phyloP scores from a whole-genome alignment of 139 green algal genomes.

The Chlorella vulgaris region DNA sequence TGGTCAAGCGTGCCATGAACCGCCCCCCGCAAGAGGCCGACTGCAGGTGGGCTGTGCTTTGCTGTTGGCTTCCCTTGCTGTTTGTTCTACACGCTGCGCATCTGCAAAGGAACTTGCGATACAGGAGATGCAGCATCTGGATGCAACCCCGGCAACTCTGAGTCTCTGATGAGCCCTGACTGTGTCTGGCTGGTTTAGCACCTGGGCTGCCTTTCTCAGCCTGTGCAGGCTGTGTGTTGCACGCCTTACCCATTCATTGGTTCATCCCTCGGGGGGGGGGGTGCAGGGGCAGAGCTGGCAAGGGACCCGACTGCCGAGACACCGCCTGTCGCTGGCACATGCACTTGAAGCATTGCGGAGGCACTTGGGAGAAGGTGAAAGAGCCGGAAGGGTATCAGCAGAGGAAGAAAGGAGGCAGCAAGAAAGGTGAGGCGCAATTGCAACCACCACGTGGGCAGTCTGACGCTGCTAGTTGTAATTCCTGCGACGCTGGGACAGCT shows the following conservation, averaged over 20 bases:
- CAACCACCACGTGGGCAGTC: too few relatives aligned
- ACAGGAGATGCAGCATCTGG: too few relatives aligned
- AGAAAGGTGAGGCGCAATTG: not conserved
- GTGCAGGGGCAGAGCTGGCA: constrained; percentile 2
- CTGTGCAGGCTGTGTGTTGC: too few relatives aligned
- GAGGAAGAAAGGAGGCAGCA: constrained; percentile 8
- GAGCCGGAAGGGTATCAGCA: constrained; percentile 21
- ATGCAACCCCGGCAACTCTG: too few relatives aligned
- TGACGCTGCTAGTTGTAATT: not conserved
- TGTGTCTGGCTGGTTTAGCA: too few relatives aligned
- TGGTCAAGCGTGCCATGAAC: constrained; percentile 73
- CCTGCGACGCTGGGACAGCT: too few relatives aligned
- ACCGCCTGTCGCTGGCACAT: constrained; percentile 61
- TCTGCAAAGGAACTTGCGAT: too few relatives aligned
- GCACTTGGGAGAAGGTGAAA: constrained; percentile 60
- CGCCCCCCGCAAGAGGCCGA: constrained; percentile 70
- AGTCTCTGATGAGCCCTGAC: too few relatives aligned
- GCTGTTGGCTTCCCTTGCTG: not conserved
- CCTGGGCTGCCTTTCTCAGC: too few relatives aligned
- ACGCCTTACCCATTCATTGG: too few relatives aligned
- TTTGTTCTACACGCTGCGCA: too few relatives aligned
- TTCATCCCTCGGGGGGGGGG: too few relatives aligned
- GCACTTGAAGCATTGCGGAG: constrained; percentile 65
- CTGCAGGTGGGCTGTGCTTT: constrained; percentile 46
- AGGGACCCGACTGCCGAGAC: constrained; percentile 53